Base-by-base conservation (phyloP, 371 early-diverging fungal genomes). In the Aphelidium insulamus region DNA sequence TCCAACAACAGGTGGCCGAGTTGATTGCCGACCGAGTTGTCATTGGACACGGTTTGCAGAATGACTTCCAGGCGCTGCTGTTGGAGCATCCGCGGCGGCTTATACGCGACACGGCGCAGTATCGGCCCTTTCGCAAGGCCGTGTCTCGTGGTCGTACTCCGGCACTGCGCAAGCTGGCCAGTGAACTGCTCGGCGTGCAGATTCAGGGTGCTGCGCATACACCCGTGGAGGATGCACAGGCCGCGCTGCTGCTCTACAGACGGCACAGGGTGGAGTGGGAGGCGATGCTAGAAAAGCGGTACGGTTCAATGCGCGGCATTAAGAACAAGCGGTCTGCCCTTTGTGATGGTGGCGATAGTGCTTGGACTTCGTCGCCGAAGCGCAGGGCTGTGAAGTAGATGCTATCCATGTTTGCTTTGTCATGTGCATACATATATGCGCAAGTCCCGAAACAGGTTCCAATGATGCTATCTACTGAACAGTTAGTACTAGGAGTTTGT, bases 201-300 rank as follows among this genome's bases (percentile, higher is more conserved):
- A 86, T 92, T 44, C 92, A 92, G 46, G 46, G 57, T 5, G 86
- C 81, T n/a, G 59, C 56, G 38, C 94, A 95, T 30, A 4, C n/a
- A 25, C 37, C 56, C 58, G 60, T 81, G 2, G 78, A 79, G 36
- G 97, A 94, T 52, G 94, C 94, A 1, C 59, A 71, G 38, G 77
- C 77, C 20, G 66, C 88, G 4, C 87, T 95, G 69, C 39, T 80
- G 28, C 43, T 95, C 5, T 95, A 80, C 53, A 67, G 75, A 37
- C 68, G 69, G 41, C 69, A 66, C 23, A 72, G 75, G 47, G 49
- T 49, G 0, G 66, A 71, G 9, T 94, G 94, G 94, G 94, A 94
- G 37, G 11, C 23, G 21, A 42, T 26, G n/a, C n/a, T 26, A 26
- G 11, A 26, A 26, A n/a, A n/a, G n/a, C n/a, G n/a, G n/a, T n/a